A percentile compares a stretch with the other conserved stretches of the same genome.
These are phyloP conservation scores for Verticillium longisporum DNA, from an alignment of 2,329 filamentous ascomycete genomes.

Conservation along the genomic window DNA sequence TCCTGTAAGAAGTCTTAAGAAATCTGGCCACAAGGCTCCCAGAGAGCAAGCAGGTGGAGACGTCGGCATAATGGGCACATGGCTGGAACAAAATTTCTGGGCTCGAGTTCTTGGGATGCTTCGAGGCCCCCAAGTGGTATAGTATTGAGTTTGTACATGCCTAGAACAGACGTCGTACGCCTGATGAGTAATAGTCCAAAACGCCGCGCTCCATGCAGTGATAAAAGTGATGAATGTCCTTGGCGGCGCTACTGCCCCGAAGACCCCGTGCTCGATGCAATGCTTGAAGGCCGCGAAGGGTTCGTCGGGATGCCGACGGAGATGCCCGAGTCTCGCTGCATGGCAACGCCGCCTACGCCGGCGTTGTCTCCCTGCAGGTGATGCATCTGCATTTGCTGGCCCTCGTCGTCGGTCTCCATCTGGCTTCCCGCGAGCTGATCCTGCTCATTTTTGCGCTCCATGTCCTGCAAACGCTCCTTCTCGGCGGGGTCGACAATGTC, in stretches of 20 bases:
- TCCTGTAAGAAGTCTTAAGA: too few relatives aligned
- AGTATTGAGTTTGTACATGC: background rate
- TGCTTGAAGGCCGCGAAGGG: conserved; percentile 32
- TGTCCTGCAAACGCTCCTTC: conserved; percentile 46
- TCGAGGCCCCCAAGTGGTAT: background rate
- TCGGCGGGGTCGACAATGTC: conserved; percentile 55
- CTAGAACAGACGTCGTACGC: background rate
- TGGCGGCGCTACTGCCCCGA: conserved; percentile 24
- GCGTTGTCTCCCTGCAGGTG: conserved; percentile 7
- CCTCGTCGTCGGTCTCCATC: conserved; percentile 24
- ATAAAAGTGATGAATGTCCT: background rate
- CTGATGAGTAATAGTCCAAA: background rate
- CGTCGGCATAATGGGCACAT: too few relatives aligned
- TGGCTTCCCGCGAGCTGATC: conserved; percentile 26
- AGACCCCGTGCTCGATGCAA: conserved; percentile 35
- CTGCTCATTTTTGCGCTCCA: conserved; percentile 38
- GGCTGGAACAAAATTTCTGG: background rate
- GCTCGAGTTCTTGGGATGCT: background rate
- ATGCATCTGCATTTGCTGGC: conserved; percentile 17
- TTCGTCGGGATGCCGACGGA: conserved; percentile 22
- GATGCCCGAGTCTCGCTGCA: conserved; percentile 28
- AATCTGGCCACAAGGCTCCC: too few relatives aligned
- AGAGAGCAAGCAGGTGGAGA: too few relatives aligned
- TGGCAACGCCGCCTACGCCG: conserved; percentile 33
- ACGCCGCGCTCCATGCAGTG: background rate